Base-by-base conservation (phyloP, 2,329 filamentous ascomycete species). In the Hypoxylon sp. region DNA sequence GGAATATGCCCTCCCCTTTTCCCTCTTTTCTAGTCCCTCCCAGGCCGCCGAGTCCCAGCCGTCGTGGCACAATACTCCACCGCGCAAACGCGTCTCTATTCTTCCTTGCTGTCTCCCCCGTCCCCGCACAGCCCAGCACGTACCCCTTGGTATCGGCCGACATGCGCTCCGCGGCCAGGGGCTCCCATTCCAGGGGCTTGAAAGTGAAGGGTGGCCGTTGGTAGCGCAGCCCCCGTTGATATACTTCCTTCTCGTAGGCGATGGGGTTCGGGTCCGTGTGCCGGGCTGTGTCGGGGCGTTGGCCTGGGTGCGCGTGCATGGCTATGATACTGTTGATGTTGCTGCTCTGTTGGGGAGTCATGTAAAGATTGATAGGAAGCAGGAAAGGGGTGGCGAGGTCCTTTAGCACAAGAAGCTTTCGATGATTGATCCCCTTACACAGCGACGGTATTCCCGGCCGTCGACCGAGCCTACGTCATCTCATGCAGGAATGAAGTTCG, bases 161-260 rank as follows among this genome's bases (percentile, higher is more conserved):
- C 72, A 76, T 73, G 44, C 70, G 70, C 57, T 72, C 65, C 15
- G 67, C 58, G n/a, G 75, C 75, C 0, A 75, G 62, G 0, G 17
- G 24, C 55, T 75, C 74, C 75, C 75, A 76, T 11, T 75, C 72
- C 4, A 73, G 61, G 17, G 75, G 57, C 57, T 75, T 73, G 64
- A 75, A 76, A 6, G 72, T 75, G 54, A 76, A 74, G 8, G 72
- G 70, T 2, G 72, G 75, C n/a, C 72, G 68, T 50, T 71, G 58
- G 64, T 75, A 74, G 31, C 61, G 62, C 5, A 76, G 62, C 0
- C 73, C 73, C 32, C 70, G 69, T 42, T 72, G 62, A 50, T 74
- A 75, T 3, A 75, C 65, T 8, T 67, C 50, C 3, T 58, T 39
- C 29, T 70, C 61, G 65, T 72, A 65, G 39, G 66, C 72, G 47